Percentiles rank a stretch among this genome's conserved stretches.
These are phyloP conservation scores for Madurella fahalii DNA, from an alignment of 2,329 filamentous ascomycete genomes.

Conservation along the genomic window DNA sequence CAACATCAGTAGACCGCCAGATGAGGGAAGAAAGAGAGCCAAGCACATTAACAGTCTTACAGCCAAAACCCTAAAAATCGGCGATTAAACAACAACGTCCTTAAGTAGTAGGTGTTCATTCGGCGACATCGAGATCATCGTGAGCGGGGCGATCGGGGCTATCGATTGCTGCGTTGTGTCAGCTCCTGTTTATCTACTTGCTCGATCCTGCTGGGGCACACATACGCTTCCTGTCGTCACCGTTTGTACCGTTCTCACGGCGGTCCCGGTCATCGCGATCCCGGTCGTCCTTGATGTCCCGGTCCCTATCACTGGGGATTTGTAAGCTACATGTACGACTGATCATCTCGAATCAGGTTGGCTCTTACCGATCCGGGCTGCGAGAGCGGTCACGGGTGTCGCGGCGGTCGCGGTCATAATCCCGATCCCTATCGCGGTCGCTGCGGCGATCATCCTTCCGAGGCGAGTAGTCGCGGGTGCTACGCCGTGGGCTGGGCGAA, in stretches of 20 bases:
- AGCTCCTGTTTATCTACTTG: constrained; percentile 21
- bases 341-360: neutral
- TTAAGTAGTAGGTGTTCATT: constrained; percentile 43
- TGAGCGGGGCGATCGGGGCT: constrained; percentile 77
- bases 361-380: constrained; percentile 59
- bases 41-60: constrained; percentile 25
- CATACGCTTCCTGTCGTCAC: constrained; percentile 85
- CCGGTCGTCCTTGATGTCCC: constrained; percentile 48
- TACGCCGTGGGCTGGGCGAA: constrained; percentile 73
- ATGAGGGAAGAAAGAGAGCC: constrained; percentile 14
- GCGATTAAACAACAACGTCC: neutral
- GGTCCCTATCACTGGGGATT: constrained; percentile 35
- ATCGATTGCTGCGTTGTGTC: constrained; percentile 53
- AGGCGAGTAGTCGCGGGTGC: constrained; percentile 76
- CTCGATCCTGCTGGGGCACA: constrained; percentile 17
- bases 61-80: constrained; percentile 14
- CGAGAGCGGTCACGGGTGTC: constrained; percentile 71
- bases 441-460: constrained; percentile 83
- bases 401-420: constrained; percentile 68
- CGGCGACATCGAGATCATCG: constrained; percentile 94
- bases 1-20: constrained; percentile 24
- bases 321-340: constrained; percentile 3
- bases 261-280: constrained; percentile 70
- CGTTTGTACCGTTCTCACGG: constrained; percentile 74
- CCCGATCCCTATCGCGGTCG: constrained; percentile 73